Evolutionary conservation across 805 yeast genomes (phyloP).

Genomic region (Zygoascus tannicola): DNA sequence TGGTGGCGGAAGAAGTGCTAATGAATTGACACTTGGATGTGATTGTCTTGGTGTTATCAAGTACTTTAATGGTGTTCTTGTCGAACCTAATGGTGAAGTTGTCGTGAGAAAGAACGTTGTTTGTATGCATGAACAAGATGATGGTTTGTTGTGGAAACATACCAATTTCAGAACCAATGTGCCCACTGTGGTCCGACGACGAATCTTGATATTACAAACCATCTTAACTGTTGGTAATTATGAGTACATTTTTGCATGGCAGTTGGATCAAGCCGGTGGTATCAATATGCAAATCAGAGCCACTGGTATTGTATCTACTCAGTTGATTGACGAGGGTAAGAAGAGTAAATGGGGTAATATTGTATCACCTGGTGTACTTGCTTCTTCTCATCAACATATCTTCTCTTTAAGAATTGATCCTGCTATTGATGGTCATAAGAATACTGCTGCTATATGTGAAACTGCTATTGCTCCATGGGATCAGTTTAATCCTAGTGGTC

Average conservation of each 20-base stretch:
- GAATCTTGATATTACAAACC: slow-evolving; percentile 73
- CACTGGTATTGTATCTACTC: slow-evolving; percentile 77
- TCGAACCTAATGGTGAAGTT: slow-evolving; percentile 54
- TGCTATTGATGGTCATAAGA: slow-evolving; percentile 67
- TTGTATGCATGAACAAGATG: slow-evolving; percentile 79
- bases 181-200: slow-evolving; percentile 60
- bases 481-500: slow-evolving; percentile 52
- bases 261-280: slow-evolving; percentile 70
- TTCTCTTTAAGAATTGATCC: slow-evolving; percentile 74
- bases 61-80: slow-evolving; percentile 56
- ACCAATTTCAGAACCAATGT: slow-evolving; percentile 64
- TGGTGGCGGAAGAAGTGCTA: slow-evolving; percentile 72
- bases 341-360: slow-evolving; percentile 61
- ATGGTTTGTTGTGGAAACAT: slow-evolving; percentile 71
- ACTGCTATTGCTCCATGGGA: slow-evolving; percentile 51
- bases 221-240: slow-evolving; percentile 81
- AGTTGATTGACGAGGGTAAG: slow-evolving; percentile 65
- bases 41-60: slow-evolving; percentile 78
- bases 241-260: slow-evolving; percentile 64
- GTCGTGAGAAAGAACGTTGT: slow-evolving; percentile 55
- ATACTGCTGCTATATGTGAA: slow-evolving; percentile 65
- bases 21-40: slow-evolving; percentile 63
- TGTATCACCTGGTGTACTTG: slow-evolving; percentile 73
- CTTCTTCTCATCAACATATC: slow-evolving; percentile 78
- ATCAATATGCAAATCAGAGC: slow-evolving; percentile 74